Base-by-base conservation (phyloP, 2,329 filamentous ascomycete species). In the Laburnicola sp. region DNA sequence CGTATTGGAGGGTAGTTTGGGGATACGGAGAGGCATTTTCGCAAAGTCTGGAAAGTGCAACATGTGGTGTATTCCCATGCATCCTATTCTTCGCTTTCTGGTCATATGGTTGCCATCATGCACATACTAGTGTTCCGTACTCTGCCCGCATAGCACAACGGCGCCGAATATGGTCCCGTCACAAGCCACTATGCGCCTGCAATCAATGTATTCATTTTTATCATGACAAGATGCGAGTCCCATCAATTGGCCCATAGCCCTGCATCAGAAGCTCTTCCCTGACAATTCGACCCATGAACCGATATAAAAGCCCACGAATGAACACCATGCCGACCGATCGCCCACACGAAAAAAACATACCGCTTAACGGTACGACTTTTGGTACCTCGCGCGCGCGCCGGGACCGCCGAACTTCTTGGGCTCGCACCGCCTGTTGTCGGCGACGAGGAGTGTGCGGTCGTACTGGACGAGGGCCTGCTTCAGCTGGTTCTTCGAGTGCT, bases 401-500 rank as follows among this genome's bases (percentile, higher is more conserved):
- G 86, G 88, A 89, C 89, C 89, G 78, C 86, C 87, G 76, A 91
- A 90, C 85, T 97, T 97, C 92, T 97, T 97, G 82, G 93, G 93
- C 86, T 99, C 94, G 80, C 91, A 94, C 73, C 94, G 90, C 80
- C 94, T 89, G 88, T 96, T 97, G 82, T 99, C 94, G 80, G 94
- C 94, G 73, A 99, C 94, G 75, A 99, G 89, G 68, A 99, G 88
- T 76, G 91, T 96, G 75, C 92, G 87, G 85, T 96, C 91, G 84
- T 93, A 99, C 78, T 91, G 86, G 74, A 93, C 89, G 70, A 99
- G 87, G 68, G 90, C 89, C 82, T 93, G 88, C 91, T 97, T 99
- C 75, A 99, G 86, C 81, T 91, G 85, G 87, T 97, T 97, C 89
- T 99, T 99, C 83, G 89, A 91, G 89, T 97, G 92, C 89, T 99